Percentiles rank a stretch among this genome's conserved stretches.
Conservation (phyloP, 1,284 basidiomycete species). For the Stygiomarasmius scandens region DNA sequence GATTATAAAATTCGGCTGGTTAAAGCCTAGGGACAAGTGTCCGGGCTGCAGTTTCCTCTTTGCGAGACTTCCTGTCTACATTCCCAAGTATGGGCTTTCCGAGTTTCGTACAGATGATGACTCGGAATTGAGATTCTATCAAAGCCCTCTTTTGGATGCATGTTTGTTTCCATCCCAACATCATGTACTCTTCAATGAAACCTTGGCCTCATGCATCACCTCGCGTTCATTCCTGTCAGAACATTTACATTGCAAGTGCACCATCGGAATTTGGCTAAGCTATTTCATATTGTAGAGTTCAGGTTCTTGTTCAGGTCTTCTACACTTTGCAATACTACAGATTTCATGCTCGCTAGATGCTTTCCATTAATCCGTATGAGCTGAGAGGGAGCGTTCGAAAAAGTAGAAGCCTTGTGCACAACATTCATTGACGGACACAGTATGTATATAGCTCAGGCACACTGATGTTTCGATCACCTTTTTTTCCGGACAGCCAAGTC, state of each 20-base stretch:
- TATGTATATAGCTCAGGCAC: too few species aligned
- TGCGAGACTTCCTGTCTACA: too few species aligned
- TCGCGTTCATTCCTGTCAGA: neutral
- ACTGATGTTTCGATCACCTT: too few species aligned
- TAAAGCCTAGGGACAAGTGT: neutral
- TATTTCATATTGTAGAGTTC: neutral
- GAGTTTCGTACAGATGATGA: too few species aligned
- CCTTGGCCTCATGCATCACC: neutral
- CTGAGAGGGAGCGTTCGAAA: neutral
- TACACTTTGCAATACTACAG: neutral
- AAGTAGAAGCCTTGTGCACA: too few species aligned
- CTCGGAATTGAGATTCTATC: neutral
- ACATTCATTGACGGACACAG: too few species aligned
- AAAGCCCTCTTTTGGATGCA: neutral
- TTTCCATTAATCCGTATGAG: neutral
- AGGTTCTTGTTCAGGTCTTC: neutral
- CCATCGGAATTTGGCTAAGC: neutral
- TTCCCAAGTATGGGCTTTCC: too few species aligned
- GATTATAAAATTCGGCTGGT: conserved; percentile 81
- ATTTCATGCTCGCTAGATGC: neutral
- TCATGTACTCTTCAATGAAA: neutral
- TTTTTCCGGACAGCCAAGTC: too few species aligned
- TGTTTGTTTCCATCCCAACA: neutral
- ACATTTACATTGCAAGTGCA: neutral
- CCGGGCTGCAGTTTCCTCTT: neutral